These are phyloP conservation scores for Hyphodiscus sp. DNA, from an alignment of 2,329 filamentous ascomycete species.

Conservation along the genomic window DNA sequence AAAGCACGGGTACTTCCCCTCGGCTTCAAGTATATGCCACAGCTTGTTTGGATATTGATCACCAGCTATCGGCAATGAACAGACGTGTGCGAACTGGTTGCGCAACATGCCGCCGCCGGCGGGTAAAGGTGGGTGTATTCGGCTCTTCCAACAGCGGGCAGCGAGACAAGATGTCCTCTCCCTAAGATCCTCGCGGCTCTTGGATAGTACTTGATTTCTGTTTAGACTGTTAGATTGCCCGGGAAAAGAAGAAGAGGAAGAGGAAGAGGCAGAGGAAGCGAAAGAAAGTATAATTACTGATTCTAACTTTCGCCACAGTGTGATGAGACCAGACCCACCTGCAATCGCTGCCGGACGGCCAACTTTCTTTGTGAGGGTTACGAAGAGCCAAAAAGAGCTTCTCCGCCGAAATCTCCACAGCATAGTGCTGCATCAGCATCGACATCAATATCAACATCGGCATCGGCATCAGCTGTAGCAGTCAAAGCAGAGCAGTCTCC, in stretches of 20 bases:
- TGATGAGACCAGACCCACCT: constrained; percentile 4
- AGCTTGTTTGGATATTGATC: too few relatives aligned
- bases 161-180: too few relatives aligned
- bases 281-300: too few relatives aligned
- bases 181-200: too few relatives aligned
- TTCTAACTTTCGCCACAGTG: too few relatives aligned
- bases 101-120: constrained; percentile 15
- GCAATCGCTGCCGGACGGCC: constrained; percentile 14
- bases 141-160: too few relatives aligned
- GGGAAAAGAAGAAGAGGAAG: too few relatives aligned
- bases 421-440: neutral
- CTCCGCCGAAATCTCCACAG: neutral
- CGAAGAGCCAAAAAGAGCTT: constrained; percentile 2
- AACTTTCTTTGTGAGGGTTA: constrained; percentile 19
- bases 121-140: constrained; percentile 20
- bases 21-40: too few relatives aligned
- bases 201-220: too few relatives aligned
- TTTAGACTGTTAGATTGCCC: too few relatives aligned
- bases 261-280: too few relatives aligned
- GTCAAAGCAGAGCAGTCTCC: neutral
- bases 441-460: neutral
- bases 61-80: neutral
- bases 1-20: too few relatives aligned
- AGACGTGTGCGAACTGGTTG: constrained; percentile 19
- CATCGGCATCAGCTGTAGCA: neutral